A percentile compares a stretch with the other conserved stretches of the same genome.
These are phyloP conservation scores for Nakazawaea siamensis DNA, from an alignment of 805 yeast species.

Conservation along the genomic window DNA sequence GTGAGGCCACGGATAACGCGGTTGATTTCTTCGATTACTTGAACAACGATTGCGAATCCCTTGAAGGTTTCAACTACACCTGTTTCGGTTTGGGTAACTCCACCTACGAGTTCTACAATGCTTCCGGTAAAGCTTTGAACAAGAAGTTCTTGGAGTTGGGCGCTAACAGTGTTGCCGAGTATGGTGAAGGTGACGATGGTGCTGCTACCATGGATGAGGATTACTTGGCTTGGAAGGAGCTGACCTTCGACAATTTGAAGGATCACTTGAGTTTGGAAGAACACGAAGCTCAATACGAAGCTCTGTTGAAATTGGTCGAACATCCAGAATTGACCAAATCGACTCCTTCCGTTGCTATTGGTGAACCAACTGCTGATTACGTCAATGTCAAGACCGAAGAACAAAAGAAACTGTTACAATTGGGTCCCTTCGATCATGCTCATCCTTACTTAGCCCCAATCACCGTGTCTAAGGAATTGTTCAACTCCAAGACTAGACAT, in stretches of 20 bases:
- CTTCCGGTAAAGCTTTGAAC: slow-evolving; percentile 59
- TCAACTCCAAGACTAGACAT: slow-evolving; percentile 54
- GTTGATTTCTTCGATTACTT: slow-evolving; percentile 65
- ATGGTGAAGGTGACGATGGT: slow-evolving; percentile 95
- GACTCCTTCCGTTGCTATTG: slow-evolving; percentile 45
- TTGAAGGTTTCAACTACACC: slow-evolving; percentile 55
- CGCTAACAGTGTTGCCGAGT: slow-evolving; percentile 64
- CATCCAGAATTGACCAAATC: slow-evolving; percentile 22
- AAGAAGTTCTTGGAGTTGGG: slow-evolving; percentile 52
- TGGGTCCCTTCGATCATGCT: slow-evolving; percentile 71
- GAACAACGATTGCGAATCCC: slow-evolving; percentile 45
- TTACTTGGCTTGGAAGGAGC: slow-evolving; percentile 87
- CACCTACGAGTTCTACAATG: slow-evolving; percentile 88
- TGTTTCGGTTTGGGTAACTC: slow-evolving; percentile 92
- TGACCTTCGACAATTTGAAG: slow-evolving; percentile 56
- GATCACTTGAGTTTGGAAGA: slow-evolving; percentile 63
- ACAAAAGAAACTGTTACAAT: slow-evolving; percentile 24
- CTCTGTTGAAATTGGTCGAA: slow-evolving; percentile 43
- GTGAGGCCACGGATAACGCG: slow-evolving; percentile 97
- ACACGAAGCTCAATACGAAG: slow-evolving; percentile 72
- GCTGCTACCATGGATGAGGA: slow-evolving; percentile 93
- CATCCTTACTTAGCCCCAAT: slow-evolving; percentile 82
- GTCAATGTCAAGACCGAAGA: slow-evolving; percentile 28
- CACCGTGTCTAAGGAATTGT: slow-evolving; percentile 55
- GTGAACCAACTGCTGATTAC: slow-evolving; percentile 71